Evolutionary conservation across 495 filamentous ascomycete genomes (phyloP).

Genomic region (Daldinia childiae): DNA sequence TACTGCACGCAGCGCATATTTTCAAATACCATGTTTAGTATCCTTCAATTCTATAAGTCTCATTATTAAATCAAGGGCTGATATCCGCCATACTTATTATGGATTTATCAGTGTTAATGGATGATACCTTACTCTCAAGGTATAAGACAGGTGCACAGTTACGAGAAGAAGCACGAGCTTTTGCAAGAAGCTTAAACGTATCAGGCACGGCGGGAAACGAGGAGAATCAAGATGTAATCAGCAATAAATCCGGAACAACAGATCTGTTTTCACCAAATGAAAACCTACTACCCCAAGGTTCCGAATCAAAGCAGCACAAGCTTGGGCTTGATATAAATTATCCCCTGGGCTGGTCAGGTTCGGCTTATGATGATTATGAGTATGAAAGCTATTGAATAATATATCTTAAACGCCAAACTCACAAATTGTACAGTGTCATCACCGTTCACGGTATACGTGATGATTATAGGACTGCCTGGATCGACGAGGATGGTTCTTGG

Average conservation of each 20-base stretch:
- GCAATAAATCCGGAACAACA: not conserved
- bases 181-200: not conserved
- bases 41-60: not conserved
- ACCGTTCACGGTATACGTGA: not conserved
- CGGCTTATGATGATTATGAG: not conserved
- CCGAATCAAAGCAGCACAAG: not conserved
- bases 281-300: not conserved
- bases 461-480: not conserved
- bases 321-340: not conserved
- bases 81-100: too few relatives aligned
- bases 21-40: not conserved
- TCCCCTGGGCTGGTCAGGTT: not conserved
- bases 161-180: not conserved
- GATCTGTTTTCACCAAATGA: not conserved
- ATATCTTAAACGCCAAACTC: not conserved
- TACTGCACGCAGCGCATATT: not conserved
- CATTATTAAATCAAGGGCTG: not conserved
- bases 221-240: not conserved
- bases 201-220: not conserved
- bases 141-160: not conserved
- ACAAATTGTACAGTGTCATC: not conserved
- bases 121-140: not conserved
- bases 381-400: not conserved
- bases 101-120: too few relatives aligned
- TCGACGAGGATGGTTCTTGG: not conserved